These are phyloP conservation scores for Penicillium sp. DNA, from an alignment of 2,329 filamentous ascomycete species.

Conservation along the genomic window DNA sequence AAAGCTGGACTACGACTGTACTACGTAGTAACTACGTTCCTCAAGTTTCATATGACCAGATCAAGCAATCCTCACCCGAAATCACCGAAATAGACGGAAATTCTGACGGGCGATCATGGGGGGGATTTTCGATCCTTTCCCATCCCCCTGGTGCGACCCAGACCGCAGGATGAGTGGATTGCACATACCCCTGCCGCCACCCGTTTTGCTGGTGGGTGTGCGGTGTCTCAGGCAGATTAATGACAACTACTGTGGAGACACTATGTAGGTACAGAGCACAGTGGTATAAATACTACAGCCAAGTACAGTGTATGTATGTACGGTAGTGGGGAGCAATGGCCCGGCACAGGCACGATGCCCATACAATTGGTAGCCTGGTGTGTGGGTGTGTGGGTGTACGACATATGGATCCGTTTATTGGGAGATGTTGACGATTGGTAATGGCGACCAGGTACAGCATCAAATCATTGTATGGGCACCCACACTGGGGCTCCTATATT, in stretches of 20 bases:
- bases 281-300: too few species aligned
- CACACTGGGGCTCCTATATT: neutral
- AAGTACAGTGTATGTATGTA: too few species aligned
- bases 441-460: neutral
- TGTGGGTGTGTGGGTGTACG: neutral
- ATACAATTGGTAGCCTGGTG: neutral
- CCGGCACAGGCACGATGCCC: slow-evolving; percentile 7
- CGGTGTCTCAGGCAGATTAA: slow-evolving; percentile 18
- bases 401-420: neutral
- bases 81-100: neutral
- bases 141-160: slow-evolving; percentile 9
- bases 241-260: neutral
- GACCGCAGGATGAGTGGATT: slow-evolving; percentile 6
- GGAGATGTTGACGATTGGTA: neutral
- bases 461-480: too few species aligned
- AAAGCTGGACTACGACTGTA: too few species aligned
- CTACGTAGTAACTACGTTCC: too few species aligned
- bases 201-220: slow-evolving; percentile 7
- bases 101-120: slow-evolving; percentile 14
- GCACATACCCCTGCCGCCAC: slow-evolving; percentile 16
- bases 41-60: neutral
- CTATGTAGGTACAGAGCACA: too few species aligned
- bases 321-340: neutral
- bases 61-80: neutral
- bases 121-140: slow-evolving; percentile 1